A percentile compares a stretch with the other conserved stretches of the same genome.
phyloP scores from a whole-genome alignment of 139 green algal genomes.

The Micromonas commoda region DNA sequence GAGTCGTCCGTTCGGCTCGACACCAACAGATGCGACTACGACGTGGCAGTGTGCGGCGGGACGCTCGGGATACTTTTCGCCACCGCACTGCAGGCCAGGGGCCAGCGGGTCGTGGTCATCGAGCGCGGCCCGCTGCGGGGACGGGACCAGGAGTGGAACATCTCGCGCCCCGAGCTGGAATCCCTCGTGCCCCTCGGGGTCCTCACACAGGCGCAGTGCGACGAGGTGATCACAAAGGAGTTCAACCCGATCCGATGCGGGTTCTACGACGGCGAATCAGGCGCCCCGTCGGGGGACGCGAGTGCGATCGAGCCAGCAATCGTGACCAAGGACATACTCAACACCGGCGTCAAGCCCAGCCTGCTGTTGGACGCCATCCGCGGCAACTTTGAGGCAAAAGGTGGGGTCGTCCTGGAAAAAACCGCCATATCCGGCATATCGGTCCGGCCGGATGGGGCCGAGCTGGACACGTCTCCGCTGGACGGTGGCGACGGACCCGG shows the following conservation, averaged over 20 bases:
- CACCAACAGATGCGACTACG: constrained; percentile 17
- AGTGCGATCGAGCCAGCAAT: too few species aligned
- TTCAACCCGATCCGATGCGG: constrained; percentile 81
- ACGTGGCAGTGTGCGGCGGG: constrained; percentile 81
- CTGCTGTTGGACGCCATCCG: constrained; percentile 28
- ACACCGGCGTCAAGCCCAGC: constrained; percentile 74
- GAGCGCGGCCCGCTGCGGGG: constrained; percentile 73
- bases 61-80: constrained; percentile 85
- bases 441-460: constrained; percentile 55
- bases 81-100: constrained; percentile 55
- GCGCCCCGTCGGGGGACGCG: too few species aligned
- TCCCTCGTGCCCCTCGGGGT: constrained; percentile 68
- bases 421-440: constrained; percentile 40
- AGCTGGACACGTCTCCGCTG: constrained; percentile 50
- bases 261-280: constrained; percentile 46
- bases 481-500: neutral
- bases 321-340: constrained; percentile 80
- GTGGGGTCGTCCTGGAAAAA: constrained; percentile 66
- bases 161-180: constrained; percentile 62
- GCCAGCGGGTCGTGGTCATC: constrained; percentile 75
- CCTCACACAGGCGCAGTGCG: constrained; percentile 59
- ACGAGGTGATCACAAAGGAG: constrained; percentile 62
- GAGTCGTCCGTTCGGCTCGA: neutral
- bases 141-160: constrained; percentile 71
- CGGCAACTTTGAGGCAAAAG: constrained; percentile 54